Percentiles rank a stretch among this genome's conserved stretches.
phyloP scores from a whole-genome alignment of 495 filamentous ascomycete species.

The Hypomontagnella submonticulosa region DNA sequence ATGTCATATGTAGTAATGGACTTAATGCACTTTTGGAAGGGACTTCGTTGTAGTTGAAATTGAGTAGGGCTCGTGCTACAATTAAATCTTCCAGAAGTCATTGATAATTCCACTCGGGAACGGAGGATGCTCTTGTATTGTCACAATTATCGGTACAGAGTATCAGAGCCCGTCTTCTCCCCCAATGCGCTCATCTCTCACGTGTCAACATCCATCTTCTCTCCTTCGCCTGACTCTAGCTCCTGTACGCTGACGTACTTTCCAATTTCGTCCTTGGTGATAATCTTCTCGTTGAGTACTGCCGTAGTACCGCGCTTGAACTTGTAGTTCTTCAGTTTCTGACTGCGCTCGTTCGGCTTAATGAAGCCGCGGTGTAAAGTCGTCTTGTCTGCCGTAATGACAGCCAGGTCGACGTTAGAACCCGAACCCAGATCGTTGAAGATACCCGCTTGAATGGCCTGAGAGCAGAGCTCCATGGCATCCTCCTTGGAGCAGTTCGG shows the following conservation, averaged over 20 bases:
- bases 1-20: background rate
- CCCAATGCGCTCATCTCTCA: conserved; percentile 51
- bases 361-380: conserved; percentile 90
- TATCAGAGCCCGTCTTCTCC: conserved; percentile 8
- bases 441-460: conserved; percentile 97
- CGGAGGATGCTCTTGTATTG: conserved; percentile 15
- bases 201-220: conserved; percentile 95
- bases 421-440: conserved; percentile 99
- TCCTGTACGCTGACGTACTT: conserved; percentile 96
- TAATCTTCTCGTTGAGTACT: conserved; percentile 91
- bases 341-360: conserved; percentile 88
- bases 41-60: background rate
- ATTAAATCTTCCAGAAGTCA: background rate
- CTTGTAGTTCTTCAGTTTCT: conserved; percentile 92
- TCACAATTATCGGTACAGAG: conserved; percentile 29
- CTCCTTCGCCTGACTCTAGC: conserved; percentile 72
- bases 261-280: conserved; percentile 89
- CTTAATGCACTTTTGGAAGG: conserved; percentile 1
- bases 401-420: conserved; percentile 95
- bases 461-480: conserved; percentile 81
- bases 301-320: conserved; percentile 92
- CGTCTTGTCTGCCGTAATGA: conserved; percentile 94
- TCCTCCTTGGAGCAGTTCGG: conserved; percentile 78
- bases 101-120: conserved; percentile 1
- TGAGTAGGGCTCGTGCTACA: conserved; percentile 1